Base-by-base conservation (phyloP, 2,329 filamentous ascomycete species). In the Onygenales sp. region DNA sequence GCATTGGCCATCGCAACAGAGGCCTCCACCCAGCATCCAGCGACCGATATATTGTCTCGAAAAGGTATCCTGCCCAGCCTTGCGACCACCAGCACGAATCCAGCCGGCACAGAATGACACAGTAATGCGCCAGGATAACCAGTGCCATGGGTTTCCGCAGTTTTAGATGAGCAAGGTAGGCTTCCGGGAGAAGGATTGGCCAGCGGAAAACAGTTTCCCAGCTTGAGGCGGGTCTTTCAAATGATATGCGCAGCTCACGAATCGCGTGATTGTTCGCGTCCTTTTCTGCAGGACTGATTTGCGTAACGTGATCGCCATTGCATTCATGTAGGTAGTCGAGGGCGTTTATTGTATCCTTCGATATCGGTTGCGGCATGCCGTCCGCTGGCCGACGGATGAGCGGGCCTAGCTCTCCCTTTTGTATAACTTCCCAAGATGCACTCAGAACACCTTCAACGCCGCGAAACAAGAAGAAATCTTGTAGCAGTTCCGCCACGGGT, bases 1-100 rank as follows among this genome's bases (percentile, higher is more conserved):
- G 57, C 52, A 63, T 56, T 9, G 61, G 62, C 62, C 62, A 64
- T 43, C 55, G 55, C 35, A 64, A 51, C 39, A 59, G 39, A 11
- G 58, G 59, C 33, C 55, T 55, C 62, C 61, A 63, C 27, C 53
- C 56, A 10, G 43, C 41, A 32, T 59, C 59, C 11, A 64, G 38
- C 3, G 54, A 55, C 39, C 53, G 51, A 49, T 61, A 59, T 21
- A 85, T 75, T n/a, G 83, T 82, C 64, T 83, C 78, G 31, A 87
- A 81, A 61, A 87, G 83, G 55, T 82, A 78, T n/a, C 80, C 78
- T 17, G 83, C 78, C 58, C 85, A 82, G 32, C 83, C 83, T 45
- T 81, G 74, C 3, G 86, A 67, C 84, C 84, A 87, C 84, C 84
- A 87, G 21, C 83, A 72, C 14, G 73, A 66, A 58, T 85, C 80